These are phyloP conservation scores for Coleophoma crateriformis DNA, from an alignment of 2,329 filamentous ascomycete species.

Conservation along the genomic window DNA sequence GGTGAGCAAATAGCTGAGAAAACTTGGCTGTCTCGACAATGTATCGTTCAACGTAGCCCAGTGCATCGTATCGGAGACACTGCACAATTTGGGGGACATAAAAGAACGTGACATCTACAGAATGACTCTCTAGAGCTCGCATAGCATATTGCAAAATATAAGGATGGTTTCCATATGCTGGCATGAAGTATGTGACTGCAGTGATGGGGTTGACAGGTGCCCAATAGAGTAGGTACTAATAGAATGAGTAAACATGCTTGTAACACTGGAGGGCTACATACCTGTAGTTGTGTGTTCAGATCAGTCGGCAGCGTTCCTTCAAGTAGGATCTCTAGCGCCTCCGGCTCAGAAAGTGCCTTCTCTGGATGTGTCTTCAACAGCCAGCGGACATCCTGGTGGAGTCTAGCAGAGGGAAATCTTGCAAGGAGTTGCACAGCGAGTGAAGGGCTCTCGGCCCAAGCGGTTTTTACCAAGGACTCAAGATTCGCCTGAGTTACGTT, in stretches of 20 bases:
- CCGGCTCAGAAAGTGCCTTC: conserved; percentile 73
- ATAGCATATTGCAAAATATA: conserved; percentile 96
- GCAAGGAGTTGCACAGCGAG: conserved; percentile 81
- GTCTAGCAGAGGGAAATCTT: conserved; percentile 70
- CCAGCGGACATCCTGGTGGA: conserved; percentile 73
- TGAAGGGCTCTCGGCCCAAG: conserved; percentile 80
- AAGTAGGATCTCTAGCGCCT: conserved; percentile 77
- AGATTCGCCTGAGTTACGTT: conserved; percentile 32
- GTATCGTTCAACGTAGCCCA: conserved; percentile 94
- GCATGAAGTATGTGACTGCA: conserved; percentile 88
- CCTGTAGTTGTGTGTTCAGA: conserved; percentile 79
- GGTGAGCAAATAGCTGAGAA: conserved; percentile 97
- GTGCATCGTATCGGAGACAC: conserved; percentile 81
- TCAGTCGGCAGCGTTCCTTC: conserved; percentile 72
- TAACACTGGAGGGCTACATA: conserved; percentile 29
- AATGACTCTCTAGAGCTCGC: conserved; percentile 87
- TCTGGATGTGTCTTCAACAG: conserved; percentile 78
- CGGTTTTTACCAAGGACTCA: conserved; percentile 64
- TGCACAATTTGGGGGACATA: conserved; percentile 99
- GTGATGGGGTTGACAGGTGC: conserved; percentile 87
- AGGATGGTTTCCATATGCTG: conserved; percentile 84
- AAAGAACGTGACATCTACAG: conserved; percentile 97
- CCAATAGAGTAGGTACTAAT: conserved; percentile 86
- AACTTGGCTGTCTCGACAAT: conserved; percentile 96
- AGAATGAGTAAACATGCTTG: conserved; percentile 21